Base-by-base conservation (phyloP, 345 rosid genomes). In the Cochlearia excelsa region DNA sequence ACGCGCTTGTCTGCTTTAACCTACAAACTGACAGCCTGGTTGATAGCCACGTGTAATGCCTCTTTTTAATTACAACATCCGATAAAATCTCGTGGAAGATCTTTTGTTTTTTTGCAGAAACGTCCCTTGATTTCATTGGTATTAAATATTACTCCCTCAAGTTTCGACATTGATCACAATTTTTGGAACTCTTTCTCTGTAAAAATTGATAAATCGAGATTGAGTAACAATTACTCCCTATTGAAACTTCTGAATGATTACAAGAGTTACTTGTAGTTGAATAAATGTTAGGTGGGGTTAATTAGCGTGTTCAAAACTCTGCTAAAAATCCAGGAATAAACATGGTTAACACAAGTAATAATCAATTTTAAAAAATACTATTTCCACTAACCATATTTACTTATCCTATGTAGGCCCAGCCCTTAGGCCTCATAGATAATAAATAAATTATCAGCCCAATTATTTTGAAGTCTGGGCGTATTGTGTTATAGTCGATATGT, bases 1-100 rank as follows among this genome's bases (percentile, higher is more conserved):
- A 71, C 75, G 70, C 44, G 69, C 65, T 51, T 26, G 60, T 70
- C 65, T 37, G 44, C 69, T 70, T 64, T 57, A 38, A 38, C 69
- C 4, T 51, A 51, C 45, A 2, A 6, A 70, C 75, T 64, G 75
- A 64, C 70, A 57, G 45, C 10, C 75, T 50, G 40, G 38, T 45
- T 52, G 57, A 35, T 16, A 7, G 56, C 43, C 75, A 71, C 70
- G 75, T 64, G 75, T 71, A 2, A 1, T 64, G 7, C 54, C 11
- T 5, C 10, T 46, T 46, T 54, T 33, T 1, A 3, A n/a, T 69
- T 42, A 41, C 46, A 51, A 27, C 63, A 39, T 52, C 68, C 51
- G 52, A 28, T 5, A 35, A 34, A 56, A 7, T 41, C 52, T 48
- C 62, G 30, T 23, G 42, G 9, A 0, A 2, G 4, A 51, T 10